phyloP scores from a whole-genome alignment of 2,329 filamentous ascomycete species.

The Fonsecaea pugnacius region DNA sequence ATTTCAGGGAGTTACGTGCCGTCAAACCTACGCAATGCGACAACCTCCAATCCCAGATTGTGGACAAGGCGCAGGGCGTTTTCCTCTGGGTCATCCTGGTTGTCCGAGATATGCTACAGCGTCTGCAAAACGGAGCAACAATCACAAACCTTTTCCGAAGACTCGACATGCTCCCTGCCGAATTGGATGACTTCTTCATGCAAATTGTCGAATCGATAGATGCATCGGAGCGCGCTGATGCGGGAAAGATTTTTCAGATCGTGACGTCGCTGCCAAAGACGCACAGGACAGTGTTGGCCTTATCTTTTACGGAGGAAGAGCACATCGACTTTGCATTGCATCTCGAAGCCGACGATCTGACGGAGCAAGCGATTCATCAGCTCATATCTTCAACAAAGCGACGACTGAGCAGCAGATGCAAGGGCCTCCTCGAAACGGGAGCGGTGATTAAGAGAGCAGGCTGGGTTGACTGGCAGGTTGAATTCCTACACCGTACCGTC shows the following conservation, averaged over 20 bases:
- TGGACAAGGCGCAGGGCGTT: constrained; percentile 40
- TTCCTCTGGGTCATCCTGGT: constrained; percentile 53
- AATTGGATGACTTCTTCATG: constrained; percentile 1
- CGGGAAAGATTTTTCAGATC: constrained; percentile 1
- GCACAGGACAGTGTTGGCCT: not conserved
- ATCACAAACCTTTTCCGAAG: not conserved
- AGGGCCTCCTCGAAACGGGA: constrained; percentile 10
- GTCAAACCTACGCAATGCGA: constrained; percentile 1
- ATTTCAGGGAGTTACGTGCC: not conserved
- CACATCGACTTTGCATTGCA: not conserved
- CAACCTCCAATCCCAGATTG: not conserved
- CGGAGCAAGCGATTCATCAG: not conserved
- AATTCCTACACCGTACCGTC: constrained; percentile 11
- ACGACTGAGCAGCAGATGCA: constrained; percentile 10
- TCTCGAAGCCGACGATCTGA: not conserved
- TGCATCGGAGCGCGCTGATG: not conserved
- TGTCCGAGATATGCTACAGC: constrained; percentile 31
- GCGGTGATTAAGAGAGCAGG: not conserved
- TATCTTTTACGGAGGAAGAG: not conserved
- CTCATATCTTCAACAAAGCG: not conserved
- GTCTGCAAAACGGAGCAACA: not conserved
- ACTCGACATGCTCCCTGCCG: constrained; percentile 2
- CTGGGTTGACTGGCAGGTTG: not conserved
- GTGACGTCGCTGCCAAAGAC: not conserved
- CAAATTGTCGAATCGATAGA: constrained; percentile 1